These are phyloP conservation scores for Cucumis melo DNA, from an alignment of 306 rosid species.

Conservation along the genomic window DNA sequence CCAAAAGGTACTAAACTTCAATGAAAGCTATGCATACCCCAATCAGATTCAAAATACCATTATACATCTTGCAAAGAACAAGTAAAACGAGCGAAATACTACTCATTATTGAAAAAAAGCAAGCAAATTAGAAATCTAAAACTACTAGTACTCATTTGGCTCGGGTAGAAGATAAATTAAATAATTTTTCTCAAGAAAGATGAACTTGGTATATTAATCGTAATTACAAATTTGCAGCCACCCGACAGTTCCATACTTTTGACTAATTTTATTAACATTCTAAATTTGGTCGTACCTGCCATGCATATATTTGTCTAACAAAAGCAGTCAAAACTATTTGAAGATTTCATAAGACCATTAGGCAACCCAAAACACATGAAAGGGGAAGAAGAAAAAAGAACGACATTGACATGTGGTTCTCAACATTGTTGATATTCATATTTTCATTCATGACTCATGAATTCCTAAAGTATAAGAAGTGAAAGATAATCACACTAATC, in stretches of 20 bases:
- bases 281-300: not conserved
- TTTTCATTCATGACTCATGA: not conserved
- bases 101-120: not conserved
- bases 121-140: not conserved
- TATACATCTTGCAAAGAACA: not conserved
- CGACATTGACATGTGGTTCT: not conserved
- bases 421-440: not conserved
- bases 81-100: not conserved
- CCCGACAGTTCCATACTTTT: not conserved
- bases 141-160: not conserved
- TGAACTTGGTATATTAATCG: too few relatives aligned
- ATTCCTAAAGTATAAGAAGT: not conserved
- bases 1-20: not conserved
- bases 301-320: not conserved
- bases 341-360: not conserved
- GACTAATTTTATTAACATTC: not conserved
- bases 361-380: not conserved
- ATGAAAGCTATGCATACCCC: not conserved
- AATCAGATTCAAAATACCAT: not conserved
- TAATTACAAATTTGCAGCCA: not conserved
- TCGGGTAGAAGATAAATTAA: not conserved
- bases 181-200: not conserved
- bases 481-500: not conserved
- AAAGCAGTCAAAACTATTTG: not conserved
- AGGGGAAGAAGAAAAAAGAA: not conserved